These are phyloP conservation scores for Agaricus sinodeliciosus DNA, from an alignment of 768 basidiomycete genomes.

Conservation along the genomic window DNA sequence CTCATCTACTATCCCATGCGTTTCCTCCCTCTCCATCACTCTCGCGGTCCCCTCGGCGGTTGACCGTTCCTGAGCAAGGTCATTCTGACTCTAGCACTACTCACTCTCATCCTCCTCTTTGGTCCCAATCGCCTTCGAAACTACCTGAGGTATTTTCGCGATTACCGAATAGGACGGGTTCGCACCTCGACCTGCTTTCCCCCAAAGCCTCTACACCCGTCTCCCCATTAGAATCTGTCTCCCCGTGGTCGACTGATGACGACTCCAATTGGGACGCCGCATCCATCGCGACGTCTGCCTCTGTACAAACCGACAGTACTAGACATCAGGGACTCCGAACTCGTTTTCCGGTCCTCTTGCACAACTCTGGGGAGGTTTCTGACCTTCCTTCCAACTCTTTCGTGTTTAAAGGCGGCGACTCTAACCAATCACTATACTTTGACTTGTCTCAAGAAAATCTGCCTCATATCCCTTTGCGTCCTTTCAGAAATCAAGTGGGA, in stretches of 20 bases:
- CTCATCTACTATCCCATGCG: constrained; percentile 35
- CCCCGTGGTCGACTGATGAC: constrained; percentile 72
- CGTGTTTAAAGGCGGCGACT: constrained; percentile 2
- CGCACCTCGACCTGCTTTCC: neutral
- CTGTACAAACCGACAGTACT: constrained; percentile 43
- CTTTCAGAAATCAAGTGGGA: constrained; percentile 97
- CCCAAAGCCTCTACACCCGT: constrained; percentile 17
- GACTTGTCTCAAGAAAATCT: constrained; percentile 52
- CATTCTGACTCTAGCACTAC: neutral
- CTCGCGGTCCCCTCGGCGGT: constrained; percentile 35
- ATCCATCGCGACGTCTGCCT: constrained; percentile 55
- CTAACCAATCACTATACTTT: constrained; percentile 13
- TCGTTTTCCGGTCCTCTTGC: constrained; percentile 6
- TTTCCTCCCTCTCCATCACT: constrained; percentile 53
- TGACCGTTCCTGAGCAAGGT: constrained; percentile 15
- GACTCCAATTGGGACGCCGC: constrained; percentile 73
- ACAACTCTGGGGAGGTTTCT: neutral
- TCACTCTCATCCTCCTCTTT: neutral
- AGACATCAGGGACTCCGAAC: constrained; percentile 15
- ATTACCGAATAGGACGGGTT: constrained; percentile 13
- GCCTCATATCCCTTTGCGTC: constrained; percentile 87
- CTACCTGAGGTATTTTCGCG: constrained; percentile 11
- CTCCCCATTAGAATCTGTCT: constrained; percentile 33
- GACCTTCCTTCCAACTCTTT: constrained; percentile 1
- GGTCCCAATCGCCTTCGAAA: neutral